Conservation (phyloP, 225 moss, liverwort and hornwort genomes). For the Physcomitrium patens region DNA sequence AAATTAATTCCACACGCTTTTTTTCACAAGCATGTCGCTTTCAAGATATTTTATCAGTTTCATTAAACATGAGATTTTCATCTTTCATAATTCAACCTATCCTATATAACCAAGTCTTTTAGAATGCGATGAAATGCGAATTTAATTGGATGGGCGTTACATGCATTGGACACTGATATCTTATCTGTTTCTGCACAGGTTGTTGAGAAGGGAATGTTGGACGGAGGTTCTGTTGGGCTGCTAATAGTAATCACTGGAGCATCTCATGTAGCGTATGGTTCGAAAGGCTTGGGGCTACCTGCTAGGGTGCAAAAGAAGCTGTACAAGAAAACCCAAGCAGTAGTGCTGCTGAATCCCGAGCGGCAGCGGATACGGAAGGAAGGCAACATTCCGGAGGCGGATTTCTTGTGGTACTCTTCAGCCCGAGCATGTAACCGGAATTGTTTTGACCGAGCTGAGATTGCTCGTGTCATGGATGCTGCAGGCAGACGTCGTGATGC, state of each 20-base stretch:
- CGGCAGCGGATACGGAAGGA: conserved; percentile 76
- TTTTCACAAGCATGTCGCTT: neutral
- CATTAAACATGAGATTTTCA: neutral
- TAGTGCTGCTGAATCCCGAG: conserved; percentile 86
- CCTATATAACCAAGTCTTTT: neutral
- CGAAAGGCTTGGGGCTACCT: conserved; percentile 80
- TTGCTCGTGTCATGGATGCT: conserved; percentile 90
- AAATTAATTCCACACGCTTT: neutral
- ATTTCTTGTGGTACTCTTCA: conserved; percentile 95
- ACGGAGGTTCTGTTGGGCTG: conserved; percentile 75
- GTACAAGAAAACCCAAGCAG: conserved; percentile 84
- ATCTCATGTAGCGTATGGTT: conserved; percentile 77
- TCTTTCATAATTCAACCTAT: neutral
- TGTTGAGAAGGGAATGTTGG: conserved; percentile 68
- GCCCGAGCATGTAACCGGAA: conserved; percentile 78
- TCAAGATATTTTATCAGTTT: neutral
- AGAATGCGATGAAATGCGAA: neutral
- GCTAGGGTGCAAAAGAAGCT: conserved; percentile 84
- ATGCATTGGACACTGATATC: neutral
- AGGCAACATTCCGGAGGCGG: conserved; percentile 86
- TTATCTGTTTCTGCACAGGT: conserved; percentile 44
- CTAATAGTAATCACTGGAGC: conserved; percentile 84
- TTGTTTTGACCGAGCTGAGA: conserved; percentile 90
- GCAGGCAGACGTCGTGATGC: conserved; percentile 82
- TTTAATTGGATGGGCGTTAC: conserved; percentile 1